phyloP scores from a whole-genome alignment of 805 yeast species.

The Komagataella mondaviorum region DNA sequence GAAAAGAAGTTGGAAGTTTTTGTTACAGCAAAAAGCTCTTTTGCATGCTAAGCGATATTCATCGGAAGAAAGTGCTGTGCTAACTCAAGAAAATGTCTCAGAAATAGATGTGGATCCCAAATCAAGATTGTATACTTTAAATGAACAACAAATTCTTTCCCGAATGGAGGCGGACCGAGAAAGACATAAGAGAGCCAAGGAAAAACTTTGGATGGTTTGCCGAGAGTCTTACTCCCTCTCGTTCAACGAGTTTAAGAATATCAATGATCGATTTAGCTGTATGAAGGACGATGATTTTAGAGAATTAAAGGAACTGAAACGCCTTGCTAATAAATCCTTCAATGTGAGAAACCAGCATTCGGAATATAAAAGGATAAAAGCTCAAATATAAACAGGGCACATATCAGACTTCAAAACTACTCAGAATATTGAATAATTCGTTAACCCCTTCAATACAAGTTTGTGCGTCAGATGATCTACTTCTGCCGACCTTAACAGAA shows the following conservation, averaged over 20 bases:
- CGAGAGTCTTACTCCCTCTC: slow-evolving; percentile 22
- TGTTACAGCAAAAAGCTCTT: background rate
- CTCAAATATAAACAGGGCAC: background rate
- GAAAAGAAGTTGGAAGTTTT: background rate
- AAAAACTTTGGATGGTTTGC: slow-evolving; percentile 60
- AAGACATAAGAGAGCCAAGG: slow-evolving; percentile 75
- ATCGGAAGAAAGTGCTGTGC: background rate
- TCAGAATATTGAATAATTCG: slow-evolving; percentile 44
- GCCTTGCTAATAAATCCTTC: slow-evolving; percentile 39
- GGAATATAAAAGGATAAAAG: background rate
- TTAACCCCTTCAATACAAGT: slow-evolving; percentile 58
- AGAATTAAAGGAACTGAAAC: slow-evolving; percentile 40
- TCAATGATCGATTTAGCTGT: slow-evolving; percentile 33
- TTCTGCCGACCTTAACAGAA: slow-evolving; percentile 46
- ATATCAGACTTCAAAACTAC: background rate
- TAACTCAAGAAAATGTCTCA: background rate
- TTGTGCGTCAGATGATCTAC: slow-evolving; percentile 37
- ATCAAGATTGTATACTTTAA: slow-evolving; percentile 2
- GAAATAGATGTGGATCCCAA: background rate
- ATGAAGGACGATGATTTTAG: slow-evolving; percentile 33
- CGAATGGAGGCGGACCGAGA: slow-evolving; percentile 93
- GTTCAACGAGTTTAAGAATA: slow-evolving; percentile 29
- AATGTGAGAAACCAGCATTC: slow-evolving; percentile 5
- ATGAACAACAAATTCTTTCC: slow-evolving; percentile 41
- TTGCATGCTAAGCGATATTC: background rate